A percentile compares a stretch with the other conserved stretches of the same genome.
Evolutionary conservation across 23 red algal genomes (phyloP).

Genomic region (Pyropia yezoensis): DNA sequence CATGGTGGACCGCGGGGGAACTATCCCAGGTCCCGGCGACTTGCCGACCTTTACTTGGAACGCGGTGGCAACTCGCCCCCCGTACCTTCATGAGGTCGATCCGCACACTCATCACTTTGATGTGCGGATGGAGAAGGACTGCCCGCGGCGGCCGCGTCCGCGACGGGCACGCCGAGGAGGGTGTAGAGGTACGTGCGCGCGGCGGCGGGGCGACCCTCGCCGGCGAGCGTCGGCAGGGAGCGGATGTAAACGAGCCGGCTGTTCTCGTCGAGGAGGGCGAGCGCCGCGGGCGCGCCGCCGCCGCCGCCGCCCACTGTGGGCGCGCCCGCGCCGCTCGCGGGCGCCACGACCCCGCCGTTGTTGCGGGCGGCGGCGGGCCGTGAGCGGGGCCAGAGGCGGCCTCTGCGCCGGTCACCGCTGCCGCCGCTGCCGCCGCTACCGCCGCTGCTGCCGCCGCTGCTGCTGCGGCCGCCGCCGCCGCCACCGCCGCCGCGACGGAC

Average conservation of each 20-base stretch:
- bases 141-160: slow-evolving; percentile 1
- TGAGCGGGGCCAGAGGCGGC: too few relatives aligned
- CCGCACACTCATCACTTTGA: too few relatives aligned
- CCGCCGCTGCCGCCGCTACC: too few relatives aligned
- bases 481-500: slow-evolving; percentile 8
- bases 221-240: slow-evolving; percentile 16
- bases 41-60: too few relatives aligned
- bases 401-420: too few relatives aligned
- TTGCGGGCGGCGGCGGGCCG: background rate
- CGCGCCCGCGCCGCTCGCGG: background rate
- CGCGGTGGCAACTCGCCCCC: too few relatives aligned
- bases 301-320: background rate
- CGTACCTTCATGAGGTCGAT: too few relatives aligned
- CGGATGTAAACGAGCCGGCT: slow-evolving; percentile 36
- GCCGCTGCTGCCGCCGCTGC: too few relatives aligned
- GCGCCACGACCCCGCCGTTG: background rate
- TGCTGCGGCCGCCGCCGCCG: background rate
- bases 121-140: too few relatives aligned
- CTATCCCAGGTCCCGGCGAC: too few relatives aligned
- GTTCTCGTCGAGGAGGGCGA: background rate
- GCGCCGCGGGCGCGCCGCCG: too few relatives aligned
- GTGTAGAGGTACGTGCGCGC: slow-evolving; percentile 9
- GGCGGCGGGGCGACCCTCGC: slow-evolving; percentile 6
- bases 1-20: too few relatives aligned
- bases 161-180: slow-evolving; percentile 16